Evolutionary conservation across 371 early-diverging fungal species (phyloP).

Genomic region (Dinochytrium kinnereticum): DNA sequence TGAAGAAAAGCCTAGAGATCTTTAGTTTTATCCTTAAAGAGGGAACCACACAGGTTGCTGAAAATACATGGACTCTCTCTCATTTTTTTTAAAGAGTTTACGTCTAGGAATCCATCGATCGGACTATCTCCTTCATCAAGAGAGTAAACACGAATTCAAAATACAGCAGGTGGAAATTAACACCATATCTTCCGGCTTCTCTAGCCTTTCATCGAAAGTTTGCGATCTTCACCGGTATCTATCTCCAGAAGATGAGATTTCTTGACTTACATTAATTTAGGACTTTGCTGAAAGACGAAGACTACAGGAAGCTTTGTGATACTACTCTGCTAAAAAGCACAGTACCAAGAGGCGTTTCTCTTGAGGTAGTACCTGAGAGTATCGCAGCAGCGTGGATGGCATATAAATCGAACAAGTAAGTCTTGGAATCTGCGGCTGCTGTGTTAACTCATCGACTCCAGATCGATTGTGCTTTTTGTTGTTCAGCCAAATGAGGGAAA

Average conservation of each 20-base stretch:
- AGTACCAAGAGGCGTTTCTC: conserved; percentile 75
- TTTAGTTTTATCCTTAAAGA: conserved; percentile 68
- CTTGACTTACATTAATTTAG: background rate
- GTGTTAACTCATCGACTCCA: conserved; percentile 30
- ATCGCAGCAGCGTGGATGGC: conserved; percentile 82
- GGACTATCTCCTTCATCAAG: conserved; percentile 87
- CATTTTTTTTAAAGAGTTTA: conserved; percentile 35
- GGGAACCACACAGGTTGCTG: conserved; percentile 66
- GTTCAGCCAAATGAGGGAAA: conserved; percentile 94
- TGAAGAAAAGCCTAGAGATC: conserved; percentile 74
- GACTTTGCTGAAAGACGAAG: background rate
- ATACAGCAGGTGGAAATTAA: conserved; percentile 96
- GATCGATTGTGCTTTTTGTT: conserved; percentile 87
- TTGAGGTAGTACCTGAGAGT: conserved; percentile 75
- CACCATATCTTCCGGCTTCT: conserved; percentile 93
- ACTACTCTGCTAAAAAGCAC: background rate
- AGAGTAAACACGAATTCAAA: conserved; percentile 7
- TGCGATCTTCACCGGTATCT: conserved; percentile 80
- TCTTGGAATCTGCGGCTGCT: background rate
- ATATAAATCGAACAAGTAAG: conserved; percentile 74
- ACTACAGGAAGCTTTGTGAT: background rate
- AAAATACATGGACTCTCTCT: background rate
- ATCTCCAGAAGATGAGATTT: background rate
- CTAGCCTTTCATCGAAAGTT: conserved; percentile 77
- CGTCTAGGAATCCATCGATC: conserved; percentile 88